Percentiles rank a stretch among this genome's conserved stretches.
These are phyloP conservation scores for Cadophora sp. DNA, from an alignment of 2,329 filamentous ascomycete species.

Conservation along the genomic window DNA sequence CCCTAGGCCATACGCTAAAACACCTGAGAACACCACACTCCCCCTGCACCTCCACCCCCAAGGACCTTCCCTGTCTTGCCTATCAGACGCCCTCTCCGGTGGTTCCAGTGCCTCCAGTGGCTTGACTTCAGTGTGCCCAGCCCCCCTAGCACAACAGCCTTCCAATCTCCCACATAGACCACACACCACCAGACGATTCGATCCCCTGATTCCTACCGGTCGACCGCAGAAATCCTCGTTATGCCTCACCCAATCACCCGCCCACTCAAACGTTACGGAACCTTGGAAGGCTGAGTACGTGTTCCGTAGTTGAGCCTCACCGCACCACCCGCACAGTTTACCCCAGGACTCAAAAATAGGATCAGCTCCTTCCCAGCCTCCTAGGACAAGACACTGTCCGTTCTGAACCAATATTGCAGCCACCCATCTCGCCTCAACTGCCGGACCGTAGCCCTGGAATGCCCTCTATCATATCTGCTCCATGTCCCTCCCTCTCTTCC, in stretches of 20 bases:
- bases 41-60: too few species aligned
- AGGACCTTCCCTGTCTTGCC: background rate
- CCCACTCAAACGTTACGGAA: too few species aligned
- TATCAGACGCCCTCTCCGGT: background rate
- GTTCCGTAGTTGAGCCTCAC: too few species aligned
- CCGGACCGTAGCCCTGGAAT: slow-evolving; percentile 3
- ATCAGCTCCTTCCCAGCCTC: too few species aligned
- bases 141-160: background rate
- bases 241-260: too few species aligned
- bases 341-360: too few species aligned
- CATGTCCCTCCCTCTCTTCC: background rate
- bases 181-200: background rate
- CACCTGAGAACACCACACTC: background rate
- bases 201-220: too few species aligned
- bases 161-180: background rate
- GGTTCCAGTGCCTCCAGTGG: background rate
- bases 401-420: background rate
- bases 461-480: background rate
- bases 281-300: too few species aligned
- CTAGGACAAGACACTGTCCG: background rate
- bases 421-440: background rate
- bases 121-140: background rate
- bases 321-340: too few species aligned
- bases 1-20: background rate
- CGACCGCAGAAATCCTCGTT: too few species aligned